A percentile compares a stretch with the other conserved stretches of the same genome.
Evolutionary conservation across 768 basidiomycete genomes (phyloP).

Genomic region (Collybia nuda): DNA sequence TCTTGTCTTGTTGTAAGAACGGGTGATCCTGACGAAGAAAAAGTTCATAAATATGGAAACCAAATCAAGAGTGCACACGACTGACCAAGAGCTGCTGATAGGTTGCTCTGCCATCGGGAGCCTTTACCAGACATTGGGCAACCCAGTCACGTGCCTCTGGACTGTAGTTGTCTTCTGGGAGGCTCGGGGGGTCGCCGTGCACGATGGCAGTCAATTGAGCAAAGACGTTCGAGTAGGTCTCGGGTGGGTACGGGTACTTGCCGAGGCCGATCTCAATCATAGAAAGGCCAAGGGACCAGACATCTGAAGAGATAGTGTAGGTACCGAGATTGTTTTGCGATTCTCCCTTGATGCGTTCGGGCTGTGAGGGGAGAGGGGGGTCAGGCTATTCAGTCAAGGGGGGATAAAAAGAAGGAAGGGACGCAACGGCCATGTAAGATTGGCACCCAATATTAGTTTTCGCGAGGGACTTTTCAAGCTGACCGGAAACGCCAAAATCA

Average conservation of each 20-base stretch:
- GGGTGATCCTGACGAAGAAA: constrained; percentile 88
- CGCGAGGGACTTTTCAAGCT: constrained; percentile 93
- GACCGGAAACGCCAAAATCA: constrained; percentile 98
- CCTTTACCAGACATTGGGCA: constrained; percentile 74
- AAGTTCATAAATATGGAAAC: too few species aligned
- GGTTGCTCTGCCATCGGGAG: constrained; percentile 74
- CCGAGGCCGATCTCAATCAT: constrained; percentile 92
- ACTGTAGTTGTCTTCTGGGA: constrained; percentile 71
- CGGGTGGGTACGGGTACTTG: constrained; percentile 94
- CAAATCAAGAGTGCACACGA: constrained; percentile 13
- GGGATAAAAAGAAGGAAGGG: constrained; percentile 1
- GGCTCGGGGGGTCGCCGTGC: constrained; percentile 85
- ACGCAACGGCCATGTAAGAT: constrained; percentile 93
- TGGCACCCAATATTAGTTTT: constrained; percentile 99
- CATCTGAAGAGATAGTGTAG: constrained; percentile 95
- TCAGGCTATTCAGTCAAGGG: background rate
- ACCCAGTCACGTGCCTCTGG: constrained; percentile 82
- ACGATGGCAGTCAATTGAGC: constrained; percentile 96
- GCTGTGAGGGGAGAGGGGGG: constrained; percentile 41
- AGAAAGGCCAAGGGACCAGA: constrained; percentile 95
- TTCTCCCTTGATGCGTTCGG: constrained; percentile 95
- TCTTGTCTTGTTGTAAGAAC: constrained; percentile 64
- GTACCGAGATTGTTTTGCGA: constrained; percentile 82
- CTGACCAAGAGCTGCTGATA: constrained; percentile 80
- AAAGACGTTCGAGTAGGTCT: constrained; percentile 96